These are phyloP conservation scores for Plantago ovata DNA, from an alignment of 257 asterid species.

Conservation along the genomic window DNA sequence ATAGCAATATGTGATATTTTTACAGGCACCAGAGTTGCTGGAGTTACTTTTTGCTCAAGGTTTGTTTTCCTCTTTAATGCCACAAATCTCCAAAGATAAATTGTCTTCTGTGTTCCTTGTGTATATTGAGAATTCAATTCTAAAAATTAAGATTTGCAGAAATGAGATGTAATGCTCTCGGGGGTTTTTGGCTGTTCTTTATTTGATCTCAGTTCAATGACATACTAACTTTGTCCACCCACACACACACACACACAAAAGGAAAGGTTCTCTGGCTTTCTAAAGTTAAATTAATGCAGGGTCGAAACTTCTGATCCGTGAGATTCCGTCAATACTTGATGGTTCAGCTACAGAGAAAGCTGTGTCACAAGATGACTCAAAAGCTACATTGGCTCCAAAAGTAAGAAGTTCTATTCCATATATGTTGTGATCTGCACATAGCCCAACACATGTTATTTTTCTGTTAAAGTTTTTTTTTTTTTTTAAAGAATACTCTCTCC, in stretches of 20 bases:
- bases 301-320: slow-evolving; percentile 71
- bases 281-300: slow-evolving; percentile 41
- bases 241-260: too few relatives aligned
- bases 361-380: slow-evolving; percentile 65
- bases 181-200: too few relatives aligned
- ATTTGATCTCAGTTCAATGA: too few relatives aligned
- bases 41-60: slow-evolving; percentile 72
- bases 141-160: too few relatives aligned
- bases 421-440: not conserved
- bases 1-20: slow-evolving; percentile 26
- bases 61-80: slow-evolving; percentile 13
- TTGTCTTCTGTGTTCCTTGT: slow-evolving; percentile 3
- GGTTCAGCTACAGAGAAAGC: slow-evolving; percentile 80
- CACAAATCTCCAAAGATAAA: not conserved
- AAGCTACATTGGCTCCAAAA: slow-evolving; percentile 89
- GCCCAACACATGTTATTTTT: too few relatives aligned
- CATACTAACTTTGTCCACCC: too few relatives aligned
- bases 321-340: slow-evolving; percentile 80
- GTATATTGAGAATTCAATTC: not conserved
- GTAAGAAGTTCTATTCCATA: slow-evolving; percentile 26
- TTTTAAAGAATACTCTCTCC: too few relatives aligned
- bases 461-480: too few relatives aligned
- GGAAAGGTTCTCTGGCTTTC: not conserved
- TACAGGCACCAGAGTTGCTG: slow-evolving; percentile 94
- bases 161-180: too few relatives aligned